phyloP scores from a whole-genome alignment of 345 rosid genomes.

The Moricandia moricandioides region DNA sequence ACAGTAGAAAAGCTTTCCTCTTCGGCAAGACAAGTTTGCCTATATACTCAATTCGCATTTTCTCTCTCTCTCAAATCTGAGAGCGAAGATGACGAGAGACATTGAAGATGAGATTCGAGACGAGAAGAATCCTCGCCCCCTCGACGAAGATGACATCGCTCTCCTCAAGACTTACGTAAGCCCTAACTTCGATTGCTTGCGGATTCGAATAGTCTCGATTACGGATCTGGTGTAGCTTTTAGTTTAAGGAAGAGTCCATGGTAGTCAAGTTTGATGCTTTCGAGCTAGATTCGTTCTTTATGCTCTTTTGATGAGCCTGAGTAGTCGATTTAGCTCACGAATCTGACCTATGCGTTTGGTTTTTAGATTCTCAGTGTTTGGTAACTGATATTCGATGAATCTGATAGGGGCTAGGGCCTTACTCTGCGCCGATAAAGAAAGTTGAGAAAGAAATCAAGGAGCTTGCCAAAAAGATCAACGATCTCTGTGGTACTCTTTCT shows the following conservation, averaged over 20 bases:
- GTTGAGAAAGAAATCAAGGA: constrained; percentile 91
- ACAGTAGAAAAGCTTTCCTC: constrained; percentile 19
- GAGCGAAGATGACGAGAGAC: constrained; percentile 41
- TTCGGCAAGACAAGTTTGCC: constrained; percentile 11
- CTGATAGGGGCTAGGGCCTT: constrained; percentile 85
- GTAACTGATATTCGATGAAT: not conserved
- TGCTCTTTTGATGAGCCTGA: not conserved
- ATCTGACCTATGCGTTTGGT: not conserved
- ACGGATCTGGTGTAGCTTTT: constrained; percentile 1
- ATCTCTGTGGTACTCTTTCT: constrained; percentile 84
- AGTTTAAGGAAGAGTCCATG: not conserved
- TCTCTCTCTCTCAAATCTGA: constrained; percentile 6
- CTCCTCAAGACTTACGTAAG: constrained; percentile 88
- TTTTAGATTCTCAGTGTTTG: not conserved
- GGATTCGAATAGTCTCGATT: not conserved
- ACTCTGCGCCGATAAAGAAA: constrained; percentile 81
- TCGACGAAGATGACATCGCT: constrained; percentile 90
- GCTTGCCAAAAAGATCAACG: constrained; percentile 84
- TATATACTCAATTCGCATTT: not conserved
- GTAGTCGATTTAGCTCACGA: not conserved
- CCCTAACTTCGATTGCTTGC: not conserved
- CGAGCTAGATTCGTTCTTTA: not conserved
- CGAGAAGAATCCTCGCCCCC: constrained; percentile 88
- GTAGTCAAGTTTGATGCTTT: constrained; percentile 13
- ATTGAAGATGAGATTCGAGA: constrained; percentile 66